These are phyloP conservation scores for Strobilomyces confusus DNA, from an alignment of 768 basidiomycete species.

Conservation along the genomic window DNA sequence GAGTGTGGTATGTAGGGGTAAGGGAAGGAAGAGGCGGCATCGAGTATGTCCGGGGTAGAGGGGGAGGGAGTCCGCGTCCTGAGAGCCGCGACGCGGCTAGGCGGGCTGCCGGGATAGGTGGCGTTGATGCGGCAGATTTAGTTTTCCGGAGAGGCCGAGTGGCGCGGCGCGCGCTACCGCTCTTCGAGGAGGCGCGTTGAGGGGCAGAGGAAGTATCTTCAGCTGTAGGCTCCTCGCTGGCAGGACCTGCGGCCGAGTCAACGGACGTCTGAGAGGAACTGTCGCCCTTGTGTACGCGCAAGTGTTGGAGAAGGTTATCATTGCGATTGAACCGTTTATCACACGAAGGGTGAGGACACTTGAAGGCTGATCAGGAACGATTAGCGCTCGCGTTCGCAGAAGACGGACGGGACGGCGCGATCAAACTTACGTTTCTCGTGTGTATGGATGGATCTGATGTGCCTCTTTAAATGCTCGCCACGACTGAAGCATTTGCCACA, in stretches of 20 bases:
- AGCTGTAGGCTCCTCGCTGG: slow-evolving; percentile 22
- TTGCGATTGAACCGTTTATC: slow-evolving; percentile 74
- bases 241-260: slow-evolving; percentile 25
- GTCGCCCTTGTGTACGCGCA: slow-evolving; percentile 60
- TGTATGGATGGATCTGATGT: slow-evolving; percentile 71
- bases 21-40: slow-evolving; percentile 31
- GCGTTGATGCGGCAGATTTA: slow-evolving; percentile 34
- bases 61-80: slow-evolving; percentile 27
- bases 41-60: slow-evolving; percentile 32
- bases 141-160: slow-evolving; percentile 32
- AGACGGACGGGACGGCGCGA: slow-evolving; percentile 14
- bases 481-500: slow-evolving; percentile 74
- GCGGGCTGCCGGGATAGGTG: slow-evolving; percentile 32
- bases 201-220: slow-evolving; percentile 21
- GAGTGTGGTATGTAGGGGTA: slow-evolving; percentile 25
- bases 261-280: slow-evolving; percentile 32
- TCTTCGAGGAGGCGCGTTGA: slow-evolving; percentile 26
- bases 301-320: slow-evolving; percentile 77
- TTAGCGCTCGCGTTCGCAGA: slow-evolving; percentile 16
- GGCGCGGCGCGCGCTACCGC: slow-evolving; percentile 21
- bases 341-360: slow-evolving; percentile 64
- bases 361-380: slow-evolving; percentile 52
- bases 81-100: slow-evolving; percentile 31
- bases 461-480: slow-evolving; percentile 73
- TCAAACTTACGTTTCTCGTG: slow-evolving; percentile 67